A percentile compares a stretch with the other conserved stretches of the same genome.
phyloP scores from a whole-genome alignment of 768 basidiomycete genomes.

The Boletus rufocinnamomeus region DNA sequence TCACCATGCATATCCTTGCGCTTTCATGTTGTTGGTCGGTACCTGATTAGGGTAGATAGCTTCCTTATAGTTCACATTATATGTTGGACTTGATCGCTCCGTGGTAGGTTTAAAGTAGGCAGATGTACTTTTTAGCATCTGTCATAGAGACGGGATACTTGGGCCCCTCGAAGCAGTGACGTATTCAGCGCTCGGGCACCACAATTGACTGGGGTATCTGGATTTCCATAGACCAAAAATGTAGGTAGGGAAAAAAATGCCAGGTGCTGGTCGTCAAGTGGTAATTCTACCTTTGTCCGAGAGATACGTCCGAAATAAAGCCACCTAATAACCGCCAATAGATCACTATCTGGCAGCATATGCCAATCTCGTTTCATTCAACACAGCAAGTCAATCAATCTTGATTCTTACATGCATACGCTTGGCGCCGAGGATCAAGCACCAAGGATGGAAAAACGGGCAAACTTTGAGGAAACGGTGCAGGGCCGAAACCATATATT shows the following conservation, averaged over 20 bases:
- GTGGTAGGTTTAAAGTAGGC: conserved; percentile 3
- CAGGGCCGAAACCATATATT: not conserved
- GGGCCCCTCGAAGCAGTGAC: not conserved
- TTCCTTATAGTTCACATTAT: conserved; percentile 31
- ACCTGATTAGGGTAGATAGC: conserved; percentile 16
- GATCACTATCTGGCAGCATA: not conserved
- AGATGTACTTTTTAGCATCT: conserved; percentile 1
- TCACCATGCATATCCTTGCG: conserved; percentile 4
- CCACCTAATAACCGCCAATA: not conserved
- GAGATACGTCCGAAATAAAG: not conserved
- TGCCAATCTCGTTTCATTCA: not conserved
- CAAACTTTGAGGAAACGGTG: not conserved
- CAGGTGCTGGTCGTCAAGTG: not conserved
- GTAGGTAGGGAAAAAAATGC: not conserved
- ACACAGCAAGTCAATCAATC: conserved; percentile 2
- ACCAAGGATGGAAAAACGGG: not conserved
- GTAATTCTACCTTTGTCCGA: not conserved
- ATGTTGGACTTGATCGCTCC: conserved; percentile 11
- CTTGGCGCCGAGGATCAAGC: not conserved
- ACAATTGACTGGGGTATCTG: not conserved
- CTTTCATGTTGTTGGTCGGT: conserved; percentile 14
- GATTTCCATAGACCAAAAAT: not conserved
- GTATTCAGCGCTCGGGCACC: not conserved
- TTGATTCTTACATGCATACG: not conserved
- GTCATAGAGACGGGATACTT: not conserved